Conservation (phyloP, 2,329 filamentous ascomycete genomes). For the Aspergillus fructus region DNA sequence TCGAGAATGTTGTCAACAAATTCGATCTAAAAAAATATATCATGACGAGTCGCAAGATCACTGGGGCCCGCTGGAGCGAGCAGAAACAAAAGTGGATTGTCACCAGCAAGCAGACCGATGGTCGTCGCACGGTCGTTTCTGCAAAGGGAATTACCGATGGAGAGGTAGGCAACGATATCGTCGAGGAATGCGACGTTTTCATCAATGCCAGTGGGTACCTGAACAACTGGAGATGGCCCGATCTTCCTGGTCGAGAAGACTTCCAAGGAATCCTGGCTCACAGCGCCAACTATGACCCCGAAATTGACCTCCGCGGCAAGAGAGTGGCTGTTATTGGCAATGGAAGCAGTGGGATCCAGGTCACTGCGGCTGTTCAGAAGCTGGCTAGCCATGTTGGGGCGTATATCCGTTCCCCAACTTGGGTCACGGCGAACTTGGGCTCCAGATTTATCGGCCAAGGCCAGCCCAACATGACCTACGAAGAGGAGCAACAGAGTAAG, state of each 20-base stretch:
- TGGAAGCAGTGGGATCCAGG: background rate
- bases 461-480: background rate
- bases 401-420: background rate
- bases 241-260: background rate
- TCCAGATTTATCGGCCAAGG: background rate
- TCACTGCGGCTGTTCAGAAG: background rate
- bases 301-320: background rate
- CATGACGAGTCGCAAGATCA: too few species aligned
- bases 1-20: too few species aligned
- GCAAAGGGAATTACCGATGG: too few species aligned
- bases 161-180: too few species aligned
- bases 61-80: too few species aligned
- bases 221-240: constrained; percentile 3
- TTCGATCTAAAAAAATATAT: too few species aligned
- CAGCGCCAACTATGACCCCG: background rate
- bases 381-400: background rate
- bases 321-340: background rate
- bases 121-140: too few species aligned
- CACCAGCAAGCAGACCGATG: too few species aligned
- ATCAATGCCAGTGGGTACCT: too few species aligned
- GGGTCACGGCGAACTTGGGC: background rate
- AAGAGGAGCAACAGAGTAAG: background rate
- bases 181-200: too few species aligned
- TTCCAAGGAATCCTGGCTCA: constrained; percentile 5
- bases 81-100: too few species aligned